Percentiles rank a stretch among this genome's conserved stretches.
These are phyloP conservation scores for Apiospora hydei DNA, from an alignment of 2,329 filamentous ascomycete genomes.

Conservation along the genomic window DNA sequence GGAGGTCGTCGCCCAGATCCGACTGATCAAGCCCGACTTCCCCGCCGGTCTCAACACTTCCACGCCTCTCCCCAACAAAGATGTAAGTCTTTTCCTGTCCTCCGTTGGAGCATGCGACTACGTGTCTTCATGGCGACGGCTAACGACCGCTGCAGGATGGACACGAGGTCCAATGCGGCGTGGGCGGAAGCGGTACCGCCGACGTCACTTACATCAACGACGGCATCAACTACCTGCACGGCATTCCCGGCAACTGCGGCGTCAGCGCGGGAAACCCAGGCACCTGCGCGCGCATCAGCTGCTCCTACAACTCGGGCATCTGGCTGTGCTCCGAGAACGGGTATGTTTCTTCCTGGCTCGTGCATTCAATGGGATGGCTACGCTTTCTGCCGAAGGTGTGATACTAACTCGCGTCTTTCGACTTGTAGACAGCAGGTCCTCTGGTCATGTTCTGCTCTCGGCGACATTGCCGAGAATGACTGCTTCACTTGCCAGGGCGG, in stretches of 20 bases:
- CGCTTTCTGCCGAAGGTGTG: not conserved
- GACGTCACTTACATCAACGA: not conserved
- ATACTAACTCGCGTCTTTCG: not conserved
- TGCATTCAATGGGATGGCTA: too few species aligned
- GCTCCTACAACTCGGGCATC: not conserved
- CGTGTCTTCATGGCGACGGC: not conserved
- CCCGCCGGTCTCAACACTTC: not conserved
- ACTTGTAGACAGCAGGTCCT: not conserved
- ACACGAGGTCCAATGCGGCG: not conserved
- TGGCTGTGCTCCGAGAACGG: not conserved
- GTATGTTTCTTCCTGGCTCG: not conserved
- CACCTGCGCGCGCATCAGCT: not conserved
- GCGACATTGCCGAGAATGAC: not conserved
- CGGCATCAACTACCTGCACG: not conserved
- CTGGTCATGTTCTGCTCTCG: not conserved
- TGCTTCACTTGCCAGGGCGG: not conserved
- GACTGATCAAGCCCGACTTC: not conserved
- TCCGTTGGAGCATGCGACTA: not conserved
- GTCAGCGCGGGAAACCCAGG: not conserved
- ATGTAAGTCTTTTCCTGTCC: not conserved
- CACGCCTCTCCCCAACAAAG: not conserved
- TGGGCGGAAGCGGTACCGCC: not conserved
- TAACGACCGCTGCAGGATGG: not conserved
- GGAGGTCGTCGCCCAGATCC: conserved; percentile 8
- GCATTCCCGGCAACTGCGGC: not conserved